phyloP scores from a whole-genome alignment of 495 filamentous ascomycete species.

The Penicillium pancosmium region DNA sequence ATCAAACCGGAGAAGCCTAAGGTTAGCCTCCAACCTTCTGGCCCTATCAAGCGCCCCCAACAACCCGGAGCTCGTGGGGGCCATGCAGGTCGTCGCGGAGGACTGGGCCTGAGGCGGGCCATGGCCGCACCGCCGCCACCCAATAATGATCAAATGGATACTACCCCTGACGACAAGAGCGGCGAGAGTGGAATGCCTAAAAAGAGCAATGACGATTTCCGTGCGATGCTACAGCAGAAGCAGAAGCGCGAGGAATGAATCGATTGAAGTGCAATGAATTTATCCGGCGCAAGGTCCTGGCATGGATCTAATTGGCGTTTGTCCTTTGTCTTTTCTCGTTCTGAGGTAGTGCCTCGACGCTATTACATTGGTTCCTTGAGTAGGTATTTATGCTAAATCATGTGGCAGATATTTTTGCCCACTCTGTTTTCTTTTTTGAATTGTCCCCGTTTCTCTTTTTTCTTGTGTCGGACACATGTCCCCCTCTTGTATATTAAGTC shows the following conservation, averaged over 20 bases:
- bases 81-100: constrained; percentile 52
- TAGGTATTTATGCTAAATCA: no score
- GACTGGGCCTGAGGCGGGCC: constrained; percentile 59
- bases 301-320: constrained; percentile 33
- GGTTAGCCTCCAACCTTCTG: constrained; percentile 52
- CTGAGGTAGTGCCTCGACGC: constrained; percentile 1
- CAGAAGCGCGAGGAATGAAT: constrained; percentile 36
- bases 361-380: no score
- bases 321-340: constrained; percentile 3
- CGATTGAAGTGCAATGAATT: constrained; percentile 22
- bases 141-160: constrained; percentile 39
- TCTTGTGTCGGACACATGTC: constrained; percentile 14
- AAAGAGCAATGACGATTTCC: constrained; percentile 91
- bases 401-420: no score
- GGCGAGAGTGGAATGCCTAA: constrained; percentile 33
- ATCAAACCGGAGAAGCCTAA: constrained; percentile 45
- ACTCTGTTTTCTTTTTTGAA: not conserved
- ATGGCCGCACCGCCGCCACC: constrained; percentile 1
- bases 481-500: constrained; percentile 37
- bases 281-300: constrained; percentile 29
- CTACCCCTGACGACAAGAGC: constrained; percentile 34
- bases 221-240: constrained; percentile 63
- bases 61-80: constrained; percentile 52
- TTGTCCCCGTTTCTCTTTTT: constrained; percentile 6
- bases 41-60: constrained; percentile 59